phyloP scores from a whole-genome alignment of 169 alveolate genomes.

The Eimeria maxima region DNA sequence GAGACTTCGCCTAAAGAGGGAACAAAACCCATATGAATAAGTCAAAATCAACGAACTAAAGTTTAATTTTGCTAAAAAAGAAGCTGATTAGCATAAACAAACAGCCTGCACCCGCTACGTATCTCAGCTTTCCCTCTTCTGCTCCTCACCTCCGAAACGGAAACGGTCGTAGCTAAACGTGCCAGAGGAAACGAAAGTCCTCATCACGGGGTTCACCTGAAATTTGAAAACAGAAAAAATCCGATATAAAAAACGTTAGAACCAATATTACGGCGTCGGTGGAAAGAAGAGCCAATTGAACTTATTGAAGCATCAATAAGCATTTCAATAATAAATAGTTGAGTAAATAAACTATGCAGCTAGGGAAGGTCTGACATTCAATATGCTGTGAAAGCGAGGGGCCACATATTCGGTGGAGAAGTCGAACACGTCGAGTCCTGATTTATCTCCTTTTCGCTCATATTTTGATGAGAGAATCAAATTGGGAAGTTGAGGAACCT shows the following conservation, averaged over 20 bases:
- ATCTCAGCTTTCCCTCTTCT: not conserved
- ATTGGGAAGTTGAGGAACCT: slow-evolving; percentile 62
- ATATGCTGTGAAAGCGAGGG: slow-evolving; percentile 66
- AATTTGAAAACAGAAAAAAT: not conserved
- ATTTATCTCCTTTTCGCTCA: slow-evolving; percentile 74
- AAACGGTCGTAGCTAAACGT: slow-evolving; percentile 50
- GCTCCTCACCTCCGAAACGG: slow-evolving; percentile 21
- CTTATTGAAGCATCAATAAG: not conserved
- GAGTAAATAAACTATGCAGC: not conserved
- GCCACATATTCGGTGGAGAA: slow-evolving; percentile 62
- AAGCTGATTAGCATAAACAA: too few relatives aligned
- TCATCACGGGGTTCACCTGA: slow-evolving; percentile 35
- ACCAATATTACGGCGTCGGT: not conserved
- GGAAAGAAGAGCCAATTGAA: not conserved
- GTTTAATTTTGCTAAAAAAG: too few relatives aligned
- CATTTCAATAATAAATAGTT: not conserved
- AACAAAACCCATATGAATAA: not conserved
- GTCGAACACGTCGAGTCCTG: slow-evolving; percentile 58
- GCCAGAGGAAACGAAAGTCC: slow-evolving; percentile 29
- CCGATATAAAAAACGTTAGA: not conserved
- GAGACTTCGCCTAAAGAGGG: slow-evolving; percentile 76
- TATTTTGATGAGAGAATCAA: slow-evolving; percentile 64
- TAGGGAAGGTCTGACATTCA: not conserved
- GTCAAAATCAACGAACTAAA: not conserved
- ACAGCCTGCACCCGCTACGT: too few relatives aligned